A percentile compares a stretch with the other conserved stretches of the same genome.
Conservation (phyloP, 345 rosid species). For the Melaleuca alternifolia region DNA sequence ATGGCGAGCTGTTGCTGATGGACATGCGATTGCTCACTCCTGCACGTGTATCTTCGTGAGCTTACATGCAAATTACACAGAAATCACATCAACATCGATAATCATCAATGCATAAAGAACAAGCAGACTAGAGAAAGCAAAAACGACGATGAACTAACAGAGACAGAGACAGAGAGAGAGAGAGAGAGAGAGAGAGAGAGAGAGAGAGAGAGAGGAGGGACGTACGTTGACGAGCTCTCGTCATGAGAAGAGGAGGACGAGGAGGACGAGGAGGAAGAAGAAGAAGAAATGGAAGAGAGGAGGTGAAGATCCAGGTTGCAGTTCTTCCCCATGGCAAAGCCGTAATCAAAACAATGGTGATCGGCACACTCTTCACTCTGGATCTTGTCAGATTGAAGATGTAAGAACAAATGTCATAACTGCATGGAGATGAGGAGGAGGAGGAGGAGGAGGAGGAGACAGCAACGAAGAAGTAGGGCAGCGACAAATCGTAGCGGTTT, state of each 20-base stretch:
- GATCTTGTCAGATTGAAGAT: neutral
- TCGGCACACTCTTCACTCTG: neutral
- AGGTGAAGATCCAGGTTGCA: neutral
- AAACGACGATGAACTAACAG: no score
- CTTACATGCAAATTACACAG: neutral
- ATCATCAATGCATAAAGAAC: neutral
- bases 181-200: neutral
- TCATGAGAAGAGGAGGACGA: neutral
- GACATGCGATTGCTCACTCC: neutral
- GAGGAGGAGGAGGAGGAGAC: neutral
- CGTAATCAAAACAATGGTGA: neutral
- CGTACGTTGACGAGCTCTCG: neutral
- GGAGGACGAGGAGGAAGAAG: neutral
- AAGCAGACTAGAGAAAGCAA: neutral
- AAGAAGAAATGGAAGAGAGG: neutral
- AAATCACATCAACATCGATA: neutral
- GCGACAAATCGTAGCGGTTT: neutral
- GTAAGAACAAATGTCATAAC: neutral
- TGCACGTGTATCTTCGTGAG: neutral
- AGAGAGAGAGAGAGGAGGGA: neutral
- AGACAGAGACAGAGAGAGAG: neutral
- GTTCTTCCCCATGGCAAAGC: neutral
- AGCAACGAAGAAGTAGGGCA: neutral
- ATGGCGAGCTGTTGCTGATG: neutral
- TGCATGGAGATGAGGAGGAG: neutral